Percentiles rank a stretch among this genome's conserved stretches.
These are phyloP conservation scores for Hygrophorus pudorinus DNA, from an alignment of 768 basidiomycete genomes.

Conservation along the genomic window DNA sequence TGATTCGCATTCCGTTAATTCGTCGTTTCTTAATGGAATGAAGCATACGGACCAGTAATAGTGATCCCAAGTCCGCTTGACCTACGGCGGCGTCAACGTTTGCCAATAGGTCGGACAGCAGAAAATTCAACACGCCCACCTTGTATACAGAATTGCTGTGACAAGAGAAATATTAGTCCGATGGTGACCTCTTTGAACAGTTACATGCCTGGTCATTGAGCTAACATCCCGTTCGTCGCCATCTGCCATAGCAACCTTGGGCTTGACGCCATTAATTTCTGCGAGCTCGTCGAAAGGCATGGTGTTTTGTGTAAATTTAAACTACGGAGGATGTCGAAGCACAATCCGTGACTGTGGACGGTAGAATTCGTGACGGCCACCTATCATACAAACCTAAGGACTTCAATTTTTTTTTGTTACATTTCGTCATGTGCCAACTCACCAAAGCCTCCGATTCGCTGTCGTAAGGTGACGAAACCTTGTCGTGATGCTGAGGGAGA, in stretches of 20 bases:
- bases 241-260: constrained; percentile 34
- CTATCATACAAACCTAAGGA: no score
- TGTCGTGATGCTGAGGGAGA: no score
- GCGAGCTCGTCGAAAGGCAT: constrained; percentile 30
- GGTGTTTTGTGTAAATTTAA: no score
- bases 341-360: no score
- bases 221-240: constrained; percentile 39
- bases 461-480: no score
- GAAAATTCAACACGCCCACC: constrained; percentile 14
- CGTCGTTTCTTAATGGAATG: not conserved
- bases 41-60: constrained; percentile 23
- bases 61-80: constrained; percentile 32
- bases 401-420: no score
- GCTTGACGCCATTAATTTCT: constrained; percentile 42
- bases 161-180: constrained; percentile 1
- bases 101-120: constrained; percentile 7
- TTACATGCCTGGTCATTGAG: constrained; percentile 27
- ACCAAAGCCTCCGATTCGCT: no score
- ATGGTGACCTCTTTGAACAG: not conserved
- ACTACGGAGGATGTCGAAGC: no score
- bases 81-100: constrained; percentile 11
- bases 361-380: no score
- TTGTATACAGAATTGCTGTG: constrained; percentile 32
- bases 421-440: no score
- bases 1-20: not conserved